These are phyloP conservation scores for Fraxinus excelsior DNA, from an alignment of 257 asterid species.

Conservation along the genomic window DNA sequence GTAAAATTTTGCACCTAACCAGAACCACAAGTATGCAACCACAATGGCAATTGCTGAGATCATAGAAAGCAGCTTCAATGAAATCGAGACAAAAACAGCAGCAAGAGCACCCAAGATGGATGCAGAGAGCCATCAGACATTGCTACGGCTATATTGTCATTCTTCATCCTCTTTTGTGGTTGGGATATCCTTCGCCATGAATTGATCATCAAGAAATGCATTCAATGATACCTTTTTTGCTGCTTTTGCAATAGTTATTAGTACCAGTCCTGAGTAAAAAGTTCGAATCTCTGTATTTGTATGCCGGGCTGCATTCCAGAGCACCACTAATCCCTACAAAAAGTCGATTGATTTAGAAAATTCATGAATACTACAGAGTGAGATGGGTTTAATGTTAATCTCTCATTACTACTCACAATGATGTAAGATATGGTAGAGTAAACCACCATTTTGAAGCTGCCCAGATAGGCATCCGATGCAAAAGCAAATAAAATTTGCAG, in stretches of 20 bases:
- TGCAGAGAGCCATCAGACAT: conserved; percentile 5
- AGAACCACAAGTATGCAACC: conserved; percentile 5
- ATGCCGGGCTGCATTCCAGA: not conserved
- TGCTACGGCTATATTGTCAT: not conserved
- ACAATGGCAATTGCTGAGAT: not conserved
- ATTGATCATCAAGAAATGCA: conserved; percentile 32
- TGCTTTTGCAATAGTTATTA: conserved; percentile 24
- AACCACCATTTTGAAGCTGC: not conserved
- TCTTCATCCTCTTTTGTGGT: conserved; percentile 6
- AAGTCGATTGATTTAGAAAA: not conserved
- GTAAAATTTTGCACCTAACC: conserved; percentile 17
- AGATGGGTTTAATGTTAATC: too few relatives aligned
- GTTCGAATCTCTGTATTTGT: not conserved
- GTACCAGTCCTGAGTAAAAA: conserved; percentile 12
- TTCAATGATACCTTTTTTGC: not conserved
- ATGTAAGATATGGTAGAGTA: not conserved
- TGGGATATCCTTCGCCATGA: not conserved
- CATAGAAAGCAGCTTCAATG: not conserved
- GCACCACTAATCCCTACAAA: conserved; percentile 16
- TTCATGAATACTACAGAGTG: not conserved
- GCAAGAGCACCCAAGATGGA: conserved; percentile 10
- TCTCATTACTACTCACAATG: not conserved
- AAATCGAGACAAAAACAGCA: not conserved
- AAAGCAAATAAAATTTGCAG: not conserved
- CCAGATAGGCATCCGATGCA: not conserved